These are phyloP conservation scores for Cardamine chenopodiifolia DNA, from an alignment of 345 rosid species.

Conservation along the genomic window DNA sequence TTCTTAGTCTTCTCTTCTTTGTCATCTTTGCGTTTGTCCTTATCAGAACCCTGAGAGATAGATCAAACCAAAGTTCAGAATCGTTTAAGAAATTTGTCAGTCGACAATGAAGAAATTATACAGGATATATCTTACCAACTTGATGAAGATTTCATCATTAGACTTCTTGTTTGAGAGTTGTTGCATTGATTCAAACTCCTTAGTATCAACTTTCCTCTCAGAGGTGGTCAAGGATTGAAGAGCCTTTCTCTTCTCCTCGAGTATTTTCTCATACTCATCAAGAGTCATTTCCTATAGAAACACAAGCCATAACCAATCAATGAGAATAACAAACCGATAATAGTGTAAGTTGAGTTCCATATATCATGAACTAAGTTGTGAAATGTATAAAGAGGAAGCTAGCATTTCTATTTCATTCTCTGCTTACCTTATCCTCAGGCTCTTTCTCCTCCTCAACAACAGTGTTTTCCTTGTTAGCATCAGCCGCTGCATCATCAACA, in stretches of 20 bases:
- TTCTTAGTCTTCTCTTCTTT: slow-evolving; percentile 89
- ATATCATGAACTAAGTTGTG: background rate
- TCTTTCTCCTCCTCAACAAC: slow-evolving; percentile 67
- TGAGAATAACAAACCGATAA: background rate
- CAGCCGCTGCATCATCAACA: slow-evolving; percentile 64
- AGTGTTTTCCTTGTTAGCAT: slow-evolving; percentile 72
- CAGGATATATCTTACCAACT: slow-evolving; percentile 58
- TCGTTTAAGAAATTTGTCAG: background rate
- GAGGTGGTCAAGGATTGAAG: slow-evolving; percentile 61
- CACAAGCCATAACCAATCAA: background rate
- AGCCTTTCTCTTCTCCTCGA: slow-evolving; percentile 80
- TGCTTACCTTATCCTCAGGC: slow-evolving; percentile 80
- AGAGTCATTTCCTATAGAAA: slow-evolving; percentile 81
- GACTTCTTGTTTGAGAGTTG: slow-evolving; percentile 85
- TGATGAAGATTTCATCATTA: slow-evolving; percentile 80
- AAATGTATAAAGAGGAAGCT: background rate
- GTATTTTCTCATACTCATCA: slow-evolving; percentile 92
- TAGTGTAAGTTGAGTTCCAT: background rate
- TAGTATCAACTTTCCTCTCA: slow-evolving; percentile 82
- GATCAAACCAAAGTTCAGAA: slow-evolving; percentile 2
- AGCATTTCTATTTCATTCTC: background rate
- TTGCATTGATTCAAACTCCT: slow-evolving; percentile 80
- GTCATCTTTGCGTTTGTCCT: slow-evolving; percentile 93
- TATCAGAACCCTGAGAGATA: slow-evolving; percentile 78
- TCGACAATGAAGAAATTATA: background rate